Evolutionary conservation across 768 basidiomycete genomes (phyloP).

Genomic region (Mycena haematopus): DNA sequence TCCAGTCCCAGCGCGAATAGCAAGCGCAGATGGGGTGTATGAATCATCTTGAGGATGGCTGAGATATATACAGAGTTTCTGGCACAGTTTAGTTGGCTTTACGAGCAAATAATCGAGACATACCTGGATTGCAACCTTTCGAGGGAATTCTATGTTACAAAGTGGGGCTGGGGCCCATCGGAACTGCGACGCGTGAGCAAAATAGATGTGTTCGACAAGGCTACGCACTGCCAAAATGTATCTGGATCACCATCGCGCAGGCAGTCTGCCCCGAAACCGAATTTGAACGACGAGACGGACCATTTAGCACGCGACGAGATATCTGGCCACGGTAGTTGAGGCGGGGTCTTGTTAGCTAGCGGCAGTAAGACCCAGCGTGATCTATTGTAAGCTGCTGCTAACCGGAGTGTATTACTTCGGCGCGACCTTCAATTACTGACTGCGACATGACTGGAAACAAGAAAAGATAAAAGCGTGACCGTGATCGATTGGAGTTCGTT

Average conservation of each 20-base stretch:
- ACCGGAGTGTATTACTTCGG: conserved; percentile 49
- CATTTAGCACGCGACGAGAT: conserved; percentile 91
- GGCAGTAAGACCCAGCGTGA: conserved; percentile 21
- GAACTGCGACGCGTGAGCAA: conserved; percentile 52
- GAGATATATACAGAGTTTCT: conserved; percentile 90
- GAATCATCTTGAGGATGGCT: conserved; percentile 90
- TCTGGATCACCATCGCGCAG: conserved; percentile 86
- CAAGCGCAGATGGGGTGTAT: conserved; percentile 92
- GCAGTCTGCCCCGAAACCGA: conserved; percentile 95
- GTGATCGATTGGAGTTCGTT: too few species aligned
- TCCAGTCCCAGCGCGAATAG: conserved; percentile 91
- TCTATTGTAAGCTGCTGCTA: conserved; percentile 12
- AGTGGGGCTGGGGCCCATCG: conserved; percentile 97
- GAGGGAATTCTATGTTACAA: conserved; percentile 94
- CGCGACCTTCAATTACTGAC: conserved; percentile 33
- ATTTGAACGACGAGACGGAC: conserved; percentile 97
- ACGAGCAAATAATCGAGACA: not conserved
- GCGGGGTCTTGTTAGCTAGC: conserved; percentile 49
- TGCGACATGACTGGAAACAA: conserved; percentile 7
- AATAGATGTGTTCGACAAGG: not conserved
- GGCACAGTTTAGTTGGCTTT: conserved; percentile 1
- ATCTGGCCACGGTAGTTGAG: conserved; percentile 74
- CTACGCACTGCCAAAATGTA: conserved; percentile 96
- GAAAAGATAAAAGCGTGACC: conserved; percentile 24
- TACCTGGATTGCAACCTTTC: conserved; percentile 89